These are phyloP conservation scores for Pisolithus marmoratus DNA, from an alignment of 768 basidiomycete genomes.

Conservation along the genomic window DNA sequence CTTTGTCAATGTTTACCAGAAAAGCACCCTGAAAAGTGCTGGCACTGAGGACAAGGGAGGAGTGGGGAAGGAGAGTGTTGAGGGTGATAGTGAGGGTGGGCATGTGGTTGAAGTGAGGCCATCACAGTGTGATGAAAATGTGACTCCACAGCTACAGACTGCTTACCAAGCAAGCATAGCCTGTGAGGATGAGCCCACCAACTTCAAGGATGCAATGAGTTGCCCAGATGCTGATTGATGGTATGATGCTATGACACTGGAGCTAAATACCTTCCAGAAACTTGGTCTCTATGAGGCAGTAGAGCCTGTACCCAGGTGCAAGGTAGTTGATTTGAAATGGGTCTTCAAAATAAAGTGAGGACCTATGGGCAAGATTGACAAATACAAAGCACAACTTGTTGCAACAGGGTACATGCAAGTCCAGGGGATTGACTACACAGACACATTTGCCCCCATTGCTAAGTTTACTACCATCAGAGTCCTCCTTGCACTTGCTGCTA, in stretches of 20 bases:
- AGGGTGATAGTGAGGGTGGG: background rate
- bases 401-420: constrained; percentile 30
- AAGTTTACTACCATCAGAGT: constrained; percentile 16
- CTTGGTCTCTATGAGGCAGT: constrained; percentile 2
- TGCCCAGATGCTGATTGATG: background rate
- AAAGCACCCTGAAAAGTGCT: background rate
- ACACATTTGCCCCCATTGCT: constrained; percentile 26
- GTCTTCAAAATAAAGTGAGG: constrained; percentile 3
- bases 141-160: background rate
- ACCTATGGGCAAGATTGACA: constrained; percentile 20
- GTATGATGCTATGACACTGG: background rate
- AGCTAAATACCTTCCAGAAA: constrained; percentile 2
- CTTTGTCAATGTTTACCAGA: constrained; percentile 1
- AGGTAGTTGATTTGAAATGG: background rate
- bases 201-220: background rate
- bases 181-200: background rate
- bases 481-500: constrained; percentile 9
- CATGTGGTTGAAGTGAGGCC: background rate
- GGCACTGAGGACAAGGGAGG: background rate
- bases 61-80: background rate
- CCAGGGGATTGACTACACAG: constrained; percentile 30
- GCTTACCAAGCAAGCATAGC: background rate
- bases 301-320: background rate
- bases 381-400: constrained; percentile 36
- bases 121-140: background rate